Evolutionary conservation across 1,139 yeast species (phyloP).

Genomic region (Hemisphaericaspora xylofermentans): DNA sequence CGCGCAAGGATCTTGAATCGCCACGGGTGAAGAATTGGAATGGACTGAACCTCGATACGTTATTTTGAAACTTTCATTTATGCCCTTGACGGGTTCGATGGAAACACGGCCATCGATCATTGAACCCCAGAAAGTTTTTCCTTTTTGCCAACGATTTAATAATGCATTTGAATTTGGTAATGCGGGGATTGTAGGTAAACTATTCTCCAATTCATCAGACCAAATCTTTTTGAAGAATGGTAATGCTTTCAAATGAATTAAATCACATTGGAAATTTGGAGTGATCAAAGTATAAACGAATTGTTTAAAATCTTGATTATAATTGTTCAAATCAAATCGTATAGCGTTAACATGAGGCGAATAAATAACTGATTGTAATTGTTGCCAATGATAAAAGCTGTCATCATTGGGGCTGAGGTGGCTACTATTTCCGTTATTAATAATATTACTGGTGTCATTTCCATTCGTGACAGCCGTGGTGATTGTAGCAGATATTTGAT

Average conservation of each 20-base stretch:
- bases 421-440: constrained; percentile 3
- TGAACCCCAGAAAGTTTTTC: constrained; percentile 57
- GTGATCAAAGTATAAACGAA: constrained; percentile 35
- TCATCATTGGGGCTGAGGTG: not conserved
- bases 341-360: constrained; percentile 59
- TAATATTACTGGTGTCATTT: not conserved
- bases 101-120: constrained; percentile 78
- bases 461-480: constrained; percentile 4
- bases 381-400: constrained; percentile 17
- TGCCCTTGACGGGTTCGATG: constrained; percentile 85
- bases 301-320: constrained; percentile 42
- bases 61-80: constrained; percentile 65
- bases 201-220: constrained; percentile 78
- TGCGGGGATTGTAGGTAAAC: constrained; percentile 33
- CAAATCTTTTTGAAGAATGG: constrained; percentile 65
- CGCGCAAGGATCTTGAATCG: constrained; percentile 71
- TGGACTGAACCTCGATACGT: constrained; percentile 19
- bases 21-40: constrained; percentile 53
- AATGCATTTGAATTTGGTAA: constrained; percentile 31
- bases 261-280: constrained; percentile 40
- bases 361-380: constrained; percentile 31
- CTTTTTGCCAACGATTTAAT: constrained; percentile 47
- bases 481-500: constrained; percentile 3
- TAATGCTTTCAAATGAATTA: constrained; percentile 48
- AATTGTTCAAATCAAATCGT: constrained; percentile 55